A percentile compares a stretch with the other conserved stretches of the same genome.
phyloP scores from a whole-genome alignment of 1,284 basidiomycete genomes.

The Cryptococcus sp. region DNA sequence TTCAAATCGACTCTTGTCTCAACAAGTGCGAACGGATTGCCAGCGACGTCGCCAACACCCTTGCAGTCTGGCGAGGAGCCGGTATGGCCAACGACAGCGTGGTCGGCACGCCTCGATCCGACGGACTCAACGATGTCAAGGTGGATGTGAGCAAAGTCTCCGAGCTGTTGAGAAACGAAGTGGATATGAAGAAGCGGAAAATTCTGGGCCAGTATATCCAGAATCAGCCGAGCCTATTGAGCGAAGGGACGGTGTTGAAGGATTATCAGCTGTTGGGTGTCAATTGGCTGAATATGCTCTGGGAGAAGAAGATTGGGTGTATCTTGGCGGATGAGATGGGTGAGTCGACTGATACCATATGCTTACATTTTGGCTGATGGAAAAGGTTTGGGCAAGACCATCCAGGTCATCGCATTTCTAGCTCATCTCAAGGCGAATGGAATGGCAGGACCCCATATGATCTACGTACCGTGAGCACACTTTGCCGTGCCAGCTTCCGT shows the following conservation, averaged over 20 bases:
- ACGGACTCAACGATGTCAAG: slow-evolving; percentile 44
- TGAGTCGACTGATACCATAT: slow-evolving; percentile 43
- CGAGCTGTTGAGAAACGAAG: slow-evolving; percentile 36
- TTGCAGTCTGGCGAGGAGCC: slow-evolving; percentile 67
- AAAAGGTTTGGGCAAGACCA: slow-evolving; percentile 90
- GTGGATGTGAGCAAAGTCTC: slow-evolving; percentile 44
- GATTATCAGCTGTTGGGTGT: slow-evolving; percentile 97
- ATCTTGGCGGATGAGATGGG: slow-evolving; percentile 99
- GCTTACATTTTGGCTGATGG: not conserved
- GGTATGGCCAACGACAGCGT: slow-evolving; percentile 29
- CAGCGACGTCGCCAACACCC: slow-evolving; percentile 53
- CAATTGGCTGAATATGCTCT: slow-evolving; percentile 92
- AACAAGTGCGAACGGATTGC: slow-evolving; percentile 85
- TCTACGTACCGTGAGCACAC: slow-evolving; percentile 93
- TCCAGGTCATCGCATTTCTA: slow-evolving; percentile 96
- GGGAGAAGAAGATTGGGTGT: slow-evolving; percentile 74
- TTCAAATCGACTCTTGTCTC: slow-evolving; percentile 82
- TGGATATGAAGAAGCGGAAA: slow-evolving; percentile 32
- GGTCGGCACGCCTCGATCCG: slow-evolving; percentile 36
- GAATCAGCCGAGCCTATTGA: slow-evolving; percentile 67
- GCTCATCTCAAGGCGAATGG: slow-evolving; percentile 77
- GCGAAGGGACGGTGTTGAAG: slow-evolving; percentile 72
- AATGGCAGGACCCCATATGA: slow-evolving; percentile 76
- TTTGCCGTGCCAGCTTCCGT: slow-evolving; percentile 18
- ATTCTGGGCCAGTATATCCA: slow-evolving; percentile 55